These are phyloP conservation scores for Acmispon strigosus DNA, from an alignment of 306 rosid genomes.

Conservation along the genomic window DNA sequence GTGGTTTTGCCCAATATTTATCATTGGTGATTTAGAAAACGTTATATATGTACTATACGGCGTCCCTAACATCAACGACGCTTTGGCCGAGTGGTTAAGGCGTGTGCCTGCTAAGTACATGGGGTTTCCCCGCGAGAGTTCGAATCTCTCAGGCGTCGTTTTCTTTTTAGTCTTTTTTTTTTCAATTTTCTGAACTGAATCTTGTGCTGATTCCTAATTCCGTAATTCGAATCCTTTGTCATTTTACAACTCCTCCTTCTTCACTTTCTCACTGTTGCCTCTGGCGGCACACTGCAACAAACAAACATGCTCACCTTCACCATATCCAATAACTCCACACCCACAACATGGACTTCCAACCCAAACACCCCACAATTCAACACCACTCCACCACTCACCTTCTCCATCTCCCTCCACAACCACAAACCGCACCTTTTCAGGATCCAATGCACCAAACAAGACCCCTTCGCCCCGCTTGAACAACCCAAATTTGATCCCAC, in stretches of 20 bases:
- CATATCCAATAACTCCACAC: conserved; percentile 5
- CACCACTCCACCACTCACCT: background rate
- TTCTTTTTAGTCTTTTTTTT: background rate
- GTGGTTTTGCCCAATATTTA: no score
- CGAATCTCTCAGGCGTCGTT: conserved; percentile 85
- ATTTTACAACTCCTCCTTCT: background rate
- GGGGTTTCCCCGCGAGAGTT: conserved; percentile 97
- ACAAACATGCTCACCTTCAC: conserved; percentile 9
- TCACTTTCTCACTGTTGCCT: background rate
- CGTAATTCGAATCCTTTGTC: background rate
- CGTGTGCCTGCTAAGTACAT: conserved; percentile 95
- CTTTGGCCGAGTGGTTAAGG: conserved; percentile 99
- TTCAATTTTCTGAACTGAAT: background rate
- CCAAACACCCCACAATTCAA: background rate
- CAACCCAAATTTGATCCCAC: background rate
- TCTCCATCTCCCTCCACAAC: background rate
- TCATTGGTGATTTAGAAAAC: no score
- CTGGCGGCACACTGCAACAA: background rate
- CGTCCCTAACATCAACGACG: background rate
- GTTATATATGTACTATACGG: no score
- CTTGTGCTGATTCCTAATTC: background rate
- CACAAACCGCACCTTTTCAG: conserved; percentile 5
- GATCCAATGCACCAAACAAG: conserved; percentile 33
- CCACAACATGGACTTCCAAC: conserved; percentile 2
- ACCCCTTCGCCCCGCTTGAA: conserved; percentile 11